Base-by-base conservation (phyloP, 176 grass and related monocot species). In the Guadua angustifolia region DNA sequence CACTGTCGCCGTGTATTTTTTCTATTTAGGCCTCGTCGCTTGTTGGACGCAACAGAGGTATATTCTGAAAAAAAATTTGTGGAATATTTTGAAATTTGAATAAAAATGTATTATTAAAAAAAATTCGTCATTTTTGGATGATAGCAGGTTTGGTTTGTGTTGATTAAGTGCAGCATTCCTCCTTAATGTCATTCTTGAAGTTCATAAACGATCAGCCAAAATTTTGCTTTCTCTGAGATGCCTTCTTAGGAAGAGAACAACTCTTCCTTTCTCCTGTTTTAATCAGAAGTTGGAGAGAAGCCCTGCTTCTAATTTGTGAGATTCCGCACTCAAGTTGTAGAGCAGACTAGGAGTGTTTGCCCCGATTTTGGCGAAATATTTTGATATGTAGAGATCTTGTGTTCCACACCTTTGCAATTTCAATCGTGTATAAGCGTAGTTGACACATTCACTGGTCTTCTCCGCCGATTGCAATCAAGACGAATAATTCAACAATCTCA, bases 281-380 rank as follows among this genome's bases (percentile, higher is more conserved):
- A 39, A 10, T 65, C 71, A 81, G 71, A 85, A 89, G 71, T 69
- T 69, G 55, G 52, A 47, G 62, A 36, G 35, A 81, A 61, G 16
- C 16, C 43, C 9, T 70, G 47, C 3, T 25, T 79, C 43, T 56
- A 21, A 64, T 46, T 75, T 80, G 21, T 50, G 7, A 82, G 58
- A 65, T 77, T 82, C 56, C 39, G 56, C 15, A 38, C 26, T 56
- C 36, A 16, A 19, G 4, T 60, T 56, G 18, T 71, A 47, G 17
- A 13, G 7, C 40, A 66, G 61, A 33, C 21, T 5, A 57, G 24
- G 13, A 38, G 1, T 61, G 43, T 74, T 42, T 71, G 21, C n/a
- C 40, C 66, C 9, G 22, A 60, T 84, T 62, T 69, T 84, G 11
- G 66, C 15, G 46, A 47, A 58, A 56, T 5, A 87, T 85, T 57